These are phyloP conservation scores for Fagopyrum homotropicum DNA, from an alignment of 148 eudicot genomes.

Conservation along the genomic window DNA sequence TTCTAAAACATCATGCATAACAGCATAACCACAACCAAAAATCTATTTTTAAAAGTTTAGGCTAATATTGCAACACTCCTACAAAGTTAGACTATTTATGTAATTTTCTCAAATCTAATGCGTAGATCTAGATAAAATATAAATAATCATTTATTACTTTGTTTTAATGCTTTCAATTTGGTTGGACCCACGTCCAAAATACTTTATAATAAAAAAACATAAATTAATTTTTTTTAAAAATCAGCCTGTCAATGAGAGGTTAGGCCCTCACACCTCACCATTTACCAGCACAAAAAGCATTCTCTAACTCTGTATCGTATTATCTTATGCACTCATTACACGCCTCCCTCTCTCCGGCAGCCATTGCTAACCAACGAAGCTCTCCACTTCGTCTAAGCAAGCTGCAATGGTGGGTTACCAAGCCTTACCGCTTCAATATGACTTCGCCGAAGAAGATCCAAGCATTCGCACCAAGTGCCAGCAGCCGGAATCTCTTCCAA, in stretches of 20 bases:
- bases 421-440: slow-evolving; percentile 20
- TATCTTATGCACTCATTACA: not conserved
- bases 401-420: slow-evolving; percentile 36
- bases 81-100: no score
- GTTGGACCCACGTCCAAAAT: not conserved
- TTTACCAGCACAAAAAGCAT: not conserved
- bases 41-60: no score
- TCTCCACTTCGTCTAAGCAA: not conserved
- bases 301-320: not conserved
- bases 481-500: not conserved
- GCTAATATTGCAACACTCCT: no score
- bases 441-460: slow-evolving; percentile 17
- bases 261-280: not conserved
- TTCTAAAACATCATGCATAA: no score
- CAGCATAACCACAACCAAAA: no score
- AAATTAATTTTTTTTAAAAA: not conserved
- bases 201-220: not conserved
- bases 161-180: not conserved
- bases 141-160: not conserved
- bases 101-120: no score
- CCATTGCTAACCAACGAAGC: not conserved
- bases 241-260: not conserved
- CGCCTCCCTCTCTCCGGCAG: not conserved
- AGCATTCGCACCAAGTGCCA: not conserved
- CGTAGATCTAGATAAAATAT: not conserved